These are phyloP conservation scores for Flueggea neowawraea DNA, from an alignment of 441 rosid genomes.

Conservation along the genomic window DNA sequence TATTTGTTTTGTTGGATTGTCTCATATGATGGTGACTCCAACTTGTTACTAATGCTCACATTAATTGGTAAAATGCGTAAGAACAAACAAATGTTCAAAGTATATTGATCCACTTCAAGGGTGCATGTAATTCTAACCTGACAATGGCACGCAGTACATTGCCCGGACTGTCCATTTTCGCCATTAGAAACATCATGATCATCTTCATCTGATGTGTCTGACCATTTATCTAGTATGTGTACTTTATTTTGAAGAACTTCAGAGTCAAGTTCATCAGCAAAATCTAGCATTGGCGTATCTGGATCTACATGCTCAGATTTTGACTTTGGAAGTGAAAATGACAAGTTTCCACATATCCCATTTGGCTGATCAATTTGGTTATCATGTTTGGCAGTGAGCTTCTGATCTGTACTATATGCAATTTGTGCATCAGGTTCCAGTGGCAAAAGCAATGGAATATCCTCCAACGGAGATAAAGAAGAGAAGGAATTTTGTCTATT, in stretches of 20 bases:
- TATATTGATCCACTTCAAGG: no score
- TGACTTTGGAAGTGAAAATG: constrained; percentile 37
- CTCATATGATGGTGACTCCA: neutral
- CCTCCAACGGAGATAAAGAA: constrained; percentile 71
- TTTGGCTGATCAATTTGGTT: constrained; percentile 13
- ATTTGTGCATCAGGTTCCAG: constrained; percentile 61
- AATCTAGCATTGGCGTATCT: constrained; percentile 58
- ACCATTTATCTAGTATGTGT: constrained; percentile 57
- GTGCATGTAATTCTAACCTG: constrained; percentile 59
- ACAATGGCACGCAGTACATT: constrained; percentile 77
- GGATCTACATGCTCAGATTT: constrained; percentile 40
- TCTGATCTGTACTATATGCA: constrained; percentile 21
- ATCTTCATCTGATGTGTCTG: constrained; percentile 73
- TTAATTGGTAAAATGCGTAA: no score
- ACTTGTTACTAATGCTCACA: neutral
- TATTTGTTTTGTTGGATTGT: neutral
- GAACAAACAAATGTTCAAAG: no score
- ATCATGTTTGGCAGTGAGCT: constrained; percentile 12
- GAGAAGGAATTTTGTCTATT: constrained; percentile 67
- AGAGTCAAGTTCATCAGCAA: constrained; percentile 56
- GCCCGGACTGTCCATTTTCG: constrained; percentile 86
- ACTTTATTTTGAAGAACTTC: constrained; percentile 32
- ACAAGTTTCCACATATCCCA: constrained; percentile 13
- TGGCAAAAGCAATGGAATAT: constrained; percentile 93
- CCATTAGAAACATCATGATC: constrained; percentile 50